Evolutionary conservation across 2,329 filamentous ascomycete species (phyloP), one percentile per base, ranked within the genome.

Genomic region (Calonectria multiphialidica): DNA sequence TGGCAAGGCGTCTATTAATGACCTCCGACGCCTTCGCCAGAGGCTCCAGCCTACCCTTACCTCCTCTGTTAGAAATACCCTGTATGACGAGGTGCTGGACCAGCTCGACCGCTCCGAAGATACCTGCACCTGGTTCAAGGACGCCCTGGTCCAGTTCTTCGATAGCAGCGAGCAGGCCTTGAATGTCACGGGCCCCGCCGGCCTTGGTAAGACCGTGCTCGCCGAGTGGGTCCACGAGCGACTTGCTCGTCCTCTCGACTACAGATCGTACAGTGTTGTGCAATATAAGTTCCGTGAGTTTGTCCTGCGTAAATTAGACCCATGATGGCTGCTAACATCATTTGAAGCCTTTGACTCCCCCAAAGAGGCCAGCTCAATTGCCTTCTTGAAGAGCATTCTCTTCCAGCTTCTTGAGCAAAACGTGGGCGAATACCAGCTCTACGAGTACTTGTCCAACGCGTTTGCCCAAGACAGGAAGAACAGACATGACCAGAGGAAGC

Each of bases 211-310:
- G 78, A 83, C 81, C 42, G 79, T 83, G 16, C 80, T 85, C n/a
- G 81, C 83, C 3, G 80, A 81, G 15, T 86, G 84, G 84, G 81
- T 85, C 42, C 79, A 83, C 37, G 83, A 86, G 67, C 79, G 83
- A 13, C 80, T 86, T 16, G 81, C 84, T 21, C 80, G 83, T 9
- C 84, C 84, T 2, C 74, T 85, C 3, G 77, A 83, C 59, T 79
- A 82, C 72, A 77, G 74, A 13, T 82, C 81, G 3, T 84, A 84
- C 49, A 78, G 79, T 7, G 82, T 84, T 0, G 74, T 86, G 15
- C 77, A 79, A 0, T 85, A 84, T 75, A 82, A 80, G 28, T 85
- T 86, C 68, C 80, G 82, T 84, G 65, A 78, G 82, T 79, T 16
- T 13, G 33, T 30, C 15, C 28, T 30, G 18, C 10, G 5, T 33